Evolutionary conservation across 306 rosid genomes (phyloP), one percentile per base, ranked within the genome.

Genomic region (Delonix regia): DNA sequence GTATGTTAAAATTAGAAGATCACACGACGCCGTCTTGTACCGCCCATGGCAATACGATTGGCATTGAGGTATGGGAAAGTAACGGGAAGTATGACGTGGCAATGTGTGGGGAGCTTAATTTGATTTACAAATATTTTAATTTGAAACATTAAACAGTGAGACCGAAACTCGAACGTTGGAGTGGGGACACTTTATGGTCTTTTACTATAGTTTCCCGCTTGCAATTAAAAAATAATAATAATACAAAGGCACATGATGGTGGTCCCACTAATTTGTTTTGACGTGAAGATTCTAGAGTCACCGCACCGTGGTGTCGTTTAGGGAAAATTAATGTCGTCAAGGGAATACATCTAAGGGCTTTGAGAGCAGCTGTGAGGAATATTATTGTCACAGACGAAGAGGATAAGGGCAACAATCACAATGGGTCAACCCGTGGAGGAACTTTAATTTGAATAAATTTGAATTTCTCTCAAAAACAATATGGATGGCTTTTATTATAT

Each of bases 131-230:
- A 27, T 13, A 2, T 12, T 28, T 0, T 16, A 30, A 61, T 30
- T 61, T 9, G 47, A 63, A 15, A 34, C 14, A 1, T 18, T 16
- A 3, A 10, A 45, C 2, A 45, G 6, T 7, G 44, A 39, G 44
- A 39, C 44, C 53, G 21, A 16, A 34, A 70, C 44, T 71, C 79
- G 79, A 84, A 57, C 84, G 87, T 84, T 84, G 70, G 25, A 34
- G 84, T 75, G 84, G 87, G 82, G 69, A 64, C 82, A 56, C 55
- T 65, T 62, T 60, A 56, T 22, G 30, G 62, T 21, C 34, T 11
- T 59, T 12, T 59, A 28, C 67, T 30, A 14, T 60, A 3, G 18
- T 30, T 62, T 62, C 24, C 68, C 44, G 44, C 42, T 18, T n/a
- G n/a, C n/a, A n/a, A n/a, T n/a, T n/a, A n/a, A n/a, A n/a, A n/a